phyloP scores from a whole-genome alignment of 176 grass and related monocot genomes.

The Musa itinerans region DNA sequence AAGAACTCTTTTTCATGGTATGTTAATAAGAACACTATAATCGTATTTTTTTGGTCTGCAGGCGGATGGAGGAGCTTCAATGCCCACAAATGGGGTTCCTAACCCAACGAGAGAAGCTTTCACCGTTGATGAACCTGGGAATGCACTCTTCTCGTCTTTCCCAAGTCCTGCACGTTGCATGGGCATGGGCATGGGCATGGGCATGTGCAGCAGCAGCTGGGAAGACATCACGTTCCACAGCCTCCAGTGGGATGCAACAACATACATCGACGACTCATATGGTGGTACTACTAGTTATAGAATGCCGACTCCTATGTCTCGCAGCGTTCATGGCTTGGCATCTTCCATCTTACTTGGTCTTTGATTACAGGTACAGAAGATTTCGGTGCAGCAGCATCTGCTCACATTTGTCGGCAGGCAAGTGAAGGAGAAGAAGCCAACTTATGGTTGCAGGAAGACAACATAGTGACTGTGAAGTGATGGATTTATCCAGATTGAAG shows the following conservation, averaged over 20 bases:
- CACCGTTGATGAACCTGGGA: background rate
- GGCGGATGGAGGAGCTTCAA: no score
- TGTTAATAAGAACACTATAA: no score
- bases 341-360: background rate
- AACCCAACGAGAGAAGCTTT: background rate
- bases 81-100: background rate
- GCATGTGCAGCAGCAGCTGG: background rate
- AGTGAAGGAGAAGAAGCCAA: conserved; percentile 63
- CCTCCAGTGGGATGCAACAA: background rate
- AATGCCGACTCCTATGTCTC: background rate
- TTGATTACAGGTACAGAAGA: conserved; percentile 33
- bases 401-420: conserved; percentile 58
- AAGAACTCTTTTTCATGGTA: background rate
- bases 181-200: conserved; percentile 7
- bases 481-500: background rate
- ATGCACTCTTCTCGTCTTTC: background rate
- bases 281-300: background rate
- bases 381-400: conserved; percentile 23
- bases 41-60: no score
- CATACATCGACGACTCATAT: background rate
- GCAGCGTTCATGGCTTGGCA: background rate
- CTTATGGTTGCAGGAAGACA: conserved; percentile 44
- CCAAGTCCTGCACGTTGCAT: conserved; percentile 1
- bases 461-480: conserved; percentile 28
- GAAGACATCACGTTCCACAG: conserved; percentile 8